Percentiles rank a stretch among this genome's conserved stretches.
Conservation (phyloP, 495 filamentous ascomycete genomes). For the Penicillium coprophilum region DNA sequence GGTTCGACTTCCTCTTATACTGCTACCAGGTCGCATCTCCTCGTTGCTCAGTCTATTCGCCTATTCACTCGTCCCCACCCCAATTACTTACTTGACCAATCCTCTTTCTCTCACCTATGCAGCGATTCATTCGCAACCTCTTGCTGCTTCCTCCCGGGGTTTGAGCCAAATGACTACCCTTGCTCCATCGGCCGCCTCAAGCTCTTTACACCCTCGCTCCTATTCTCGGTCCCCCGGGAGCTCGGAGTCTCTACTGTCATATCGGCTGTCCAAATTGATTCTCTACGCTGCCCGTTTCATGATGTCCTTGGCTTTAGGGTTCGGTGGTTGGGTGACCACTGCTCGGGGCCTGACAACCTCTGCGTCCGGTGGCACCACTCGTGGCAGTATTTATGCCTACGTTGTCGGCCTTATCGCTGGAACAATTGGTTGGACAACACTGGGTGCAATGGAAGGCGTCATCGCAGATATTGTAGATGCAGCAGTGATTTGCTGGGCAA, state of each 20-base stretch:
- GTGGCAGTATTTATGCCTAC: conserved; percentile 92
- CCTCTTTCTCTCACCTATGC: conserved; percentile 89
- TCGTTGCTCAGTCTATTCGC: conserved; percentile 61
- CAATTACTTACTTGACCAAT: conserved; percentile 80
- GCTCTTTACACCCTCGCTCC: conserved; percentile 49
- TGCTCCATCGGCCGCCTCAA: conserved; percentile 55
- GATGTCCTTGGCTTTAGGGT: conserved; percentile 84
- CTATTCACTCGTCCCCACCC: conserved; percentile 79
- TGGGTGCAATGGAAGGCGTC: conserved; percentile 94
- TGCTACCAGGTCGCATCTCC: conserved; percentile 73
- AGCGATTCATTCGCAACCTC: conserved; percentile 86
- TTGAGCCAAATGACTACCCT: conserved; percentile 77
- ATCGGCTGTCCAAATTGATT: conserved; percentile 86
- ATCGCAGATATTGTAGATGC: conserved; percentile 91
- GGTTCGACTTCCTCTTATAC: conserved; percentile 79
- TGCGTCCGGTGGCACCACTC: conserved; percentile 52
- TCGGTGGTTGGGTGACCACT: conserved; percentile 96
- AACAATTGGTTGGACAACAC: conserved; percentile 89
- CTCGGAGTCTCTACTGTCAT: conserved; percentile 59
- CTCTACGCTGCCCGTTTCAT: conserved; percentile 87
- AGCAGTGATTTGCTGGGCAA: conserved; percentile 88
- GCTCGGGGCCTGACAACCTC: conserved; percentile 66
- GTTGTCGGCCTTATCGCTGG: conserved; percentile 88
- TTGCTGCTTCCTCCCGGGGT: conserved; percentile 70
- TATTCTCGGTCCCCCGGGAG: conserved; percentile 42